Base-by-base conservation (phyloP, 106 monocot species). In the Hemerocallis citrina region DNA sequence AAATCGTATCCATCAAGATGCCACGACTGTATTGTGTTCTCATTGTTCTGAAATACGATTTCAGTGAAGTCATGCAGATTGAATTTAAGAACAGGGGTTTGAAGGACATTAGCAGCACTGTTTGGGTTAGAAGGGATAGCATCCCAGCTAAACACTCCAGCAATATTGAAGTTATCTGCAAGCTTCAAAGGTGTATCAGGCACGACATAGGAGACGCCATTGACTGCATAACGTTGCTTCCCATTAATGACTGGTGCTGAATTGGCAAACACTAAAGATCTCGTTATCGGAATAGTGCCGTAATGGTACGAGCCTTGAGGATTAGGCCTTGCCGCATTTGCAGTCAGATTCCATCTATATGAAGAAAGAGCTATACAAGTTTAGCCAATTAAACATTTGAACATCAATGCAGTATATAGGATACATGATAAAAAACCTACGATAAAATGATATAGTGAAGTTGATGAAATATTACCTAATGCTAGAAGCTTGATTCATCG, bases 1-100 rank as follows among this genome's bases (percentile, higher is more conserved):
- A 88, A 92, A 63, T 75, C 74, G 24, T 74, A 78, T 25, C 92
- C 92, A 70, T 88, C 88, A 3, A 88, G 63, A 66, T 88, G 92
- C 92, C 92, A 92, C 11, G 84, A 62, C 21, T 84, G 84, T 25
- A 83, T 45, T 22, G 50, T 70, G 0, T 68, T 68, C 72, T 92
- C 88, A 0, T 55, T 77, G 69, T 85, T 88, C 46, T 81, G 76
- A 73, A 92, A 88, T 20, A 92, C 71, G 23, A 92, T 69, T 68
- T 88, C 92, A 3, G 88, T 34, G 66, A 92, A 92, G 6, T 88
- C 92, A 41, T 85, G 92, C 22, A 92, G 79, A 37, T 62, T 54
- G 20, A 80, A 59, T 35, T 71, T 65, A 3, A 92, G 42, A 7
- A 83, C 88, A 6, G 92, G 84, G 3, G 92, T 84, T 15, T 78